Conservation (phyloP, 2,329 filamentous ascomycete genomes). For the Xylaria sp. region DNA sequence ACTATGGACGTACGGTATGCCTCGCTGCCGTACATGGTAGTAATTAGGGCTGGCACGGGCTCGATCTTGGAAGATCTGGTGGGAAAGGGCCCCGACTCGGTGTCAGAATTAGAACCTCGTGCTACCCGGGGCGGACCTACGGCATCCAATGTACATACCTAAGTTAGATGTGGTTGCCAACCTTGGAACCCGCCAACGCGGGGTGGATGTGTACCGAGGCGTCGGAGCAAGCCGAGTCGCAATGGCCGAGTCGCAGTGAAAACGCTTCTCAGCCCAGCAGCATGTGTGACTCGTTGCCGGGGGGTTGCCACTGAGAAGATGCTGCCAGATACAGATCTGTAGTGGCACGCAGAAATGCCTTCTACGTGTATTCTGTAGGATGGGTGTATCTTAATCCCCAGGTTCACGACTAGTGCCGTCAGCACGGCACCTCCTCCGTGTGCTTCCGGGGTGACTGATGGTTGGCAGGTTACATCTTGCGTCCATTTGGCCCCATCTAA, state of each 20-base stretch:
- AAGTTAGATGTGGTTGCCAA: too few relatives aligned
- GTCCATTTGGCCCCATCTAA: neutral
- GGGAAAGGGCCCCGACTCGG: too few relatives aligned
- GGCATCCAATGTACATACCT: too few relatives aligned
- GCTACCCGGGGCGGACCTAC: neutral
- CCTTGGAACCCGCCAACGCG: too few relatives aligned
- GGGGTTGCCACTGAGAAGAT: neutral
- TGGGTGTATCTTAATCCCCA: too few relatives aligned
- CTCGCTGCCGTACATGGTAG: too few relatives aligned
- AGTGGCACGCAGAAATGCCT: neutral
- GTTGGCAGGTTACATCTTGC: neutral
- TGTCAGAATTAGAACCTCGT: too few relatives aligned
- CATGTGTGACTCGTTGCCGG: constrained; percentile 9
- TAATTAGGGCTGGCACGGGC: neutral
- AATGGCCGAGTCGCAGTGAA: neutral
- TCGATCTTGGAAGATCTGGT: neutral
- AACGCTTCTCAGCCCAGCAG: constrained; percentile 3
- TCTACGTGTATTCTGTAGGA: too few relatives aligned
- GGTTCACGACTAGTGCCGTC: neutral
- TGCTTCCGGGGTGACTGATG: neutral
- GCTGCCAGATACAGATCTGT: neutral
- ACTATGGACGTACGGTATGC: too few relatives aligned
- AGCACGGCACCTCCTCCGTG: neutral
- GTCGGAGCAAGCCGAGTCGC: neutral
- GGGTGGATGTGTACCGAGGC: neutral